Evolutionary conservation across 1,284 basidiomycete genomes (phyloP), one percentile per base, ranked within the genome.

Genomic region (Tilletia caries): DNA sequence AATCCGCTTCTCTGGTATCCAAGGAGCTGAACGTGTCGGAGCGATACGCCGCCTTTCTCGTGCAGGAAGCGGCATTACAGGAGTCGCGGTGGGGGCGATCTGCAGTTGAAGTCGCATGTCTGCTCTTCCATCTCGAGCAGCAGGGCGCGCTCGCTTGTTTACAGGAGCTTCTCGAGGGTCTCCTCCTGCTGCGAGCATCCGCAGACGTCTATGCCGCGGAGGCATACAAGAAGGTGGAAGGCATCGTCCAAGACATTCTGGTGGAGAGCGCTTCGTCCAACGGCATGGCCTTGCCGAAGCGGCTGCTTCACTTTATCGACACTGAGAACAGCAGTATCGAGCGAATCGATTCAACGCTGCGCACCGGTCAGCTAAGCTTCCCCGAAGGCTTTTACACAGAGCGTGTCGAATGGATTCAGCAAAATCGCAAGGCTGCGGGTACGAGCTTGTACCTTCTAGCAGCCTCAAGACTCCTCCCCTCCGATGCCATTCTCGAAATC

Each of bases 401-500:
- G 66, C 76, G 78, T n/a, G 64, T 80, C 23, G 71, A 69, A 46
- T 77, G 77, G 74, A 65, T 82, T 33, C 70, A 70, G 41, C 74
- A 80, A 70, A 78, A 79, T 65, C 68, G 79, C 48, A 75, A 76
- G 65, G 79, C 77, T 46, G 72, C 78, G 18, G 79, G 75, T 1
- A 79, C 80, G 25, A 48, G 80, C 29, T 72, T 82, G 46, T 82
- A 80, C 71, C 67, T 82, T 34, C 76, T 81, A 13, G 74, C 79
- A 44, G 70, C 78, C 52, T 75, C 79, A 15, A 74, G 78, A 12
- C 71, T 78, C 1, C 69, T 82, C n/a, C 68, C 72, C 12, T 67
- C 66, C 23, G 58, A 68, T 25, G 66, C 52, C 15, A 70, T 74
- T 67, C 71, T 76, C 32, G 77, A 76, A 18, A 67, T 77, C 27